Base-by-base conservation (phyloP, 805 yeast species). In the Teunomyces kruisii region DNA sequence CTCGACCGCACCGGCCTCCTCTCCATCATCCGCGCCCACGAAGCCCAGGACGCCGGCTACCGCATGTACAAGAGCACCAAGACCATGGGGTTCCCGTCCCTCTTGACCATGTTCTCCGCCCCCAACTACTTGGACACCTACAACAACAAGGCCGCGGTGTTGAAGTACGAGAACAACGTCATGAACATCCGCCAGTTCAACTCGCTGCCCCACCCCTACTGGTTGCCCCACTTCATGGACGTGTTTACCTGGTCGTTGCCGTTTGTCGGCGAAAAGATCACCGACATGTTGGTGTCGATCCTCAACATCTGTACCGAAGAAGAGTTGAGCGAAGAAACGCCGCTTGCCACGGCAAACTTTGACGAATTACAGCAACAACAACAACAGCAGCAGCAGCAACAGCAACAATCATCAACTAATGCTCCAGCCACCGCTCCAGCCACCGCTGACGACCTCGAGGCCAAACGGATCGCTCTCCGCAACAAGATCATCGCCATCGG, bases 211-310 rank as follows among this genome's bases (percentile, higher is more conserved):
- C 98, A 92, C 67, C 99, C 99, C 1, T 92, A 94, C 68, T 90
- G 96, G 89, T 74, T 94, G 54, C 98, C 98, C 6, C 90, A 90
- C 64, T 88, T 91, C 57, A 89, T 91, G 96, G 97, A 94, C 64
- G 96, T 92, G 6, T 92, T 92, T 65, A 86, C 96, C 9, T 94
- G 98, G 98, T 88, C 97, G 1, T 72, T 92, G 46, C 99, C 98
- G 6, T 92, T 94, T 71, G 97, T 94, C 17, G 98, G 97, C 15
- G 97, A 92, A 63, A 88, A 94, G 60, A 87, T 91, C 44, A 88
- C 96, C 10, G 98, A 94, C 62, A 91, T 92, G 86, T 75, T 92
- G 59, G 86, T 89, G 16, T 80, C 94, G 0, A 87, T 92, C 32
- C 76, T 94, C 62, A 92, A 92, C 64, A 88, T 94, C 46, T 92